Conservation (phyloP, 352 stramenopile species). For the Globisporangium nagaii region DNA sequence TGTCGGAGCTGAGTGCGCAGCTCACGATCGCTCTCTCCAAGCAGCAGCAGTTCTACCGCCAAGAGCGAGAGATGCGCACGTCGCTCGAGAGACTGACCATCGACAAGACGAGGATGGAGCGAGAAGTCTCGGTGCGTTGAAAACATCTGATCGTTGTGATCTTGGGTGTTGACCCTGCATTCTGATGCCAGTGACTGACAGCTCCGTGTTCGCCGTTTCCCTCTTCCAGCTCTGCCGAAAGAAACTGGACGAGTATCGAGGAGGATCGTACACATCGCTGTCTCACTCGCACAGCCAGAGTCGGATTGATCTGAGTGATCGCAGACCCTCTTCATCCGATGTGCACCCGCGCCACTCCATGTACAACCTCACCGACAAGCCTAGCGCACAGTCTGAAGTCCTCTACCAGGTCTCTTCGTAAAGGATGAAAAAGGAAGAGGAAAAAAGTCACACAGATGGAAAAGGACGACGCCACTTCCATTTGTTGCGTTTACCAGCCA, state of each 20-base stretch:
- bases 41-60: conserved; percentile 66
- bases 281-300: conserved; percentile 10
- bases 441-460: too few relatives aligned
- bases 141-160: too few relatives aligned
- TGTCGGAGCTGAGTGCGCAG: conserved; percentile 59
- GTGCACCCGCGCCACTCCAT: conserved; percentile 13
- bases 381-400: conserved; percentile 4
- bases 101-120: conserved; percentile 58
- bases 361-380: conserved; percentile 20
- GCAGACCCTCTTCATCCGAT: neutral
- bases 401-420: conserved; percentile 28
- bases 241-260: conserved; percentile 57
- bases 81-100: conserved; percentile 52
- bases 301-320: conserved; percentile 3
- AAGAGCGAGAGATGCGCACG: conserved; percentile 62
- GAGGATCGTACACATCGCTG: conserved; percentile 23
- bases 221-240: conserved; percentile 32
- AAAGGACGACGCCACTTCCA: too few relatives aligned
- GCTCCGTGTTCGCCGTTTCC: neutral
- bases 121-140: conserved; percentile 38
- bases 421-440: neutral
- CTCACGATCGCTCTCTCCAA: conserved; percentile 64
- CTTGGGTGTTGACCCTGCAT: too few relatives aligned
- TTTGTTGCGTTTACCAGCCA: too few relatives aligned
- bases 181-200: too few relatives aligned